phyloP scores from a whole-genome alignment of 1,284 basidiomycete genomes.

The Boletus sp. region DNA sequence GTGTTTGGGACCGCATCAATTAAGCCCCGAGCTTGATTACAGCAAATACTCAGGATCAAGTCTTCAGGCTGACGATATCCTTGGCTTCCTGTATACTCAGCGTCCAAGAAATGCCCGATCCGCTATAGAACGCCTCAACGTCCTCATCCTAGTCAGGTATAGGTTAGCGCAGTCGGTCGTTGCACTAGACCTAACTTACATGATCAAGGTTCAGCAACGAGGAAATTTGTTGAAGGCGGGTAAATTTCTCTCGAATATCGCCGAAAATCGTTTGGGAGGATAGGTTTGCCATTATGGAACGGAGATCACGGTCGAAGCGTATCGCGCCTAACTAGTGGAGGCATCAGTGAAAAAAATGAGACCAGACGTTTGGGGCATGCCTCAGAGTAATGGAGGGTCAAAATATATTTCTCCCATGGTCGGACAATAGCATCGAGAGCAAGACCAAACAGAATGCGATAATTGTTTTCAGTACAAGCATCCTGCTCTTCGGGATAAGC shows the following conservation, averaged over 20 bases:
- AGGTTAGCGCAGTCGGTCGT: constrained; percentile 5
- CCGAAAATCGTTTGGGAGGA: constrained; percentile 84
- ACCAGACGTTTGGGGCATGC: constrained; percentile 37
- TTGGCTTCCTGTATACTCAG: constrained; percentile 76
- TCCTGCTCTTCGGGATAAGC: constrained; percentile 46
- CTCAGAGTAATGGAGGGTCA: constrained; percentile 85
- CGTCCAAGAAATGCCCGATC: constrained; percentile 89
- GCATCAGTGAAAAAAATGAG: constrained; percentile 10
- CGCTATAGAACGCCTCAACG: constrained; percentile 87
- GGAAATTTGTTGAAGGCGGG: constrained; percentile 88
- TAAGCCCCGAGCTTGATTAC: background rate
- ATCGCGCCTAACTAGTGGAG: constrained; percentile 83
- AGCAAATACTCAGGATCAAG: constrained; percentile 32
- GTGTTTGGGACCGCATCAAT: too few species aligned
- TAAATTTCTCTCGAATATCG: constrained; percentile 87
- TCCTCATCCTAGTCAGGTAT: constrained; percentile 71
- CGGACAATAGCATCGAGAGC: constrained; percentile 83
- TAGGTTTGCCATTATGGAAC: constrained; percentile 79
- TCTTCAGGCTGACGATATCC: constrained; percentile 60
- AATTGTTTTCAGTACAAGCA: constrained; percentile 84
- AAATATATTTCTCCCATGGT: constrained; percentile 90
- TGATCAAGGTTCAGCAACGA: constrained; percentile 88
- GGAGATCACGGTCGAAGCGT: constrained; percentile 90
- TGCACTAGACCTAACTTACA: constrained; percentile 43
- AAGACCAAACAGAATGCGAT: constrained; percentile 78